Conservation (phyloP, 2,329 filamentous ascomycete species). For the Ceratocystiopsis brevicomis region DNA sequence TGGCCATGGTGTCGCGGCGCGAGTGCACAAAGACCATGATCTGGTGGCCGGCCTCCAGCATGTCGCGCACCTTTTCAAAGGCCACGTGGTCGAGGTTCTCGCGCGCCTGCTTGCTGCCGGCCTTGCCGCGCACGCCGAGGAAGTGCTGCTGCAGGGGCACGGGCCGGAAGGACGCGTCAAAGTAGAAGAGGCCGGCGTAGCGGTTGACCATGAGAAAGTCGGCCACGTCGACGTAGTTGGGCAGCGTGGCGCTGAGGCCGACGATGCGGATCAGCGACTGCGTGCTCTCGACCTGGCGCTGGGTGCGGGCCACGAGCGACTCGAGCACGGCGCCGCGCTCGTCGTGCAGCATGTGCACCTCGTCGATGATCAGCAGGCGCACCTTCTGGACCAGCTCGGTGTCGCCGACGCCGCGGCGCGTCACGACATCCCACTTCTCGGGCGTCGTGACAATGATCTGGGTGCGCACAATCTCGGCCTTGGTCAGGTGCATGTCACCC, state of each 20-base stretch:
- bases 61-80: constrained; percentile 87
- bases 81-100: constrained; percentile 77
- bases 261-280: constrained; percentile 94
- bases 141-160: constrained; percentile 96
- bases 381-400: constrained; percentile 97
- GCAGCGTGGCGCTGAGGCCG: constrained; percentile 83
- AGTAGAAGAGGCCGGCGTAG: constrained; percentile 85
- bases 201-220: constrained; percentile 95
- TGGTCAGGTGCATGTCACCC: constrained; percentile 96
- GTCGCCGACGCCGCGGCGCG: constrained; percentile 88
- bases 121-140: constrained; percentile 83
- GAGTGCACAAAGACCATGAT: constrained; percentile 99
- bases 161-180: constrained; percentile 85
- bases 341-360: constrained; percentile 98
- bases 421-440: constrained; percentile 98
- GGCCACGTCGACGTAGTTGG: constrained; percentile 91
- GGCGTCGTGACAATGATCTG: constrained; percentile 98
- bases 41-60: constrained; percentile 84
- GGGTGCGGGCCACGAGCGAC: constrained; percentile 82
- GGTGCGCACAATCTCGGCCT: constrained; percentile 84
- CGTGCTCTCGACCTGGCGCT: constrained; percentile 92
- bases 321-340: constrained; percentile 92
- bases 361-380: constrained; percentile 86
- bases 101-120: constrained; percentile 59
- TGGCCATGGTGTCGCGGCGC: constrained; percentile 77